These are phyloP conservation scores for Solanum pennellii DNA, from an alignment of 257 asterid genomes.

Conservation along the genomic window DNA sequence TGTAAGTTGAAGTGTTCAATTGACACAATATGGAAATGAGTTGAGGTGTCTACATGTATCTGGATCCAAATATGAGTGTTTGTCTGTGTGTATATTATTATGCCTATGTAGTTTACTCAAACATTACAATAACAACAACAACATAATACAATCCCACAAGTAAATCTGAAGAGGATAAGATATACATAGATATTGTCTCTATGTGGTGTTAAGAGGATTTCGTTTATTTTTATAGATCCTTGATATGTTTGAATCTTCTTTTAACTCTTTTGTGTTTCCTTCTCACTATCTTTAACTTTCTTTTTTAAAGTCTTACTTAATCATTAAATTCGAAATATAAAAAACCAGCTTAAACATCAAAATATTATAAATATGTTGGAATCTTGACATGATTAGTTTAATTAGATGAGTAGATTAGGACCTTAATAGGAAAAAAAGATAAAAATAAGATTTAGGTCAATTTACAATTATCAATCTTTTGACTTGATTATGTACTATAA, in stretches of 20 bases:
- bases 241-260: background rate
- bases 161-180: background rate
- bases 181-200: accelerated
- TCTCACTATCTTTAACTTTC: background rate
- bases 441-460: background rate
- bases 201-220: too few relatives aligned
- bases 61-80: background rate
- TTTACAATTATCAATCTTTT: background rate
- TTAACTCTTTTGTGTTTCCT: background rate
- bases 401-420: background rate
- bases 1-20: background rate
- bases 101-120: too few relatives aligned
- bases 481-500: background rate
- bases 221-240: too few relatives aligned
- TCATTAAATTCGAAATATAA: background rate
- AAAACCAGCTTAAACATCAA: background rate
- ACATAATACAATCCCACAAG: background rate
- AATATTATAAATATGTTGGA: background rate
- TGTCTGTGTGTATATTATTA: background rate
- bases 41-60: background rate
- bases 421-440: background rate
- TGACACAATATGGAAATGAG: background rate
- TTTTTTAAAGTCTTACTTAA: background rate
- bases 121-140: background rate
- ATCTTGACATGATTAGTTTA: background rate